Evolutionary conservation across 208 protist genomes (phyloP), one percentile per base, ranked within the genome.

Genomic region (Wallacemonas sp.): DNA sequence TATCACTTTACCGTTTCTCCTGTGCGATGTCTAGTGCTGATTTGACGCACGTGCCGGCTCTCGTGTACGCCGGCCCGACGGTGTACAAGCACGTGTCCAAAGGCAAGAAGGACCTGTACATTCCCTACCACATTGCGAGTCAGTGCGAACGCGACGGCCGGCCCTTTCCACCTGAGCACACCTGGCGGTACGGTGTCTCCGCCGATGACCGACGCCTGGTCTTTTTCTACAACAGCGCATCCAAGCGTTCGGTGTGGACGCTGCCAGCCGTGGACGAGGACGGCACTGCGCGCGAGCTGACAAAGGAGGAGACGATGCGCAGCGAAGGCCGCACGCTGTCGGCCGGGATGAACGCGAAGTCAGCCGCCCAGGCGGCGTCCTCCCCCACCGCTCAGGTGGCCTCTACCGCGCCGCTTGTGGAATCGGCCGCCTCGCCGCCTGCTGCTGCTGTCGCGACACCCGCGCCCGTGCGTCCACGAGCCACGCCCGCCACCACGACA

Each of bases 121-220:
- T 69, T 11, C 84, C 84, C 0, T 66, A 78, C 46, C 69, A 66
- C 57, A 70, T 84, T 32, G 12, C 14, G 2, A 18, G 3, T 25
- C 38, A 54, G 16, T 52, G 73, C 18, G 52, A 59, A n/a, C 52
- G 52, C 11, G 52, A 59, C 14, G 52, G 52, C 26, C 52, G 26
- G 3, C 57, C 69, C 26, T 25, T 52, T n/a, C 63, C 72, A 10
- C 65, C 66, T 1, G 28, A 54, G 29, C 75, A 87, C 45, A 63
- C 77, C 11, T 92, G 86, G 86, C 73, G 74, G 42, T 87, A 85
- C 67, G 65, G 72, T 57, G 61, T 87, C 2, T 85, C 86, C 14
- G 42, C 55, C 2, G 82, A 79, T 8, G 72, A 92, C 64, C 45
- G 69, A 57, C 79, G 86, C 63, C 79, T 80, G 11, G 77, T 87